These are phyloP conservation scores for Apiospora rasikravindrae DNA, from an alignment of 2,329 filamentous ascomycete species.

Conservation along the genomic window DNA sequence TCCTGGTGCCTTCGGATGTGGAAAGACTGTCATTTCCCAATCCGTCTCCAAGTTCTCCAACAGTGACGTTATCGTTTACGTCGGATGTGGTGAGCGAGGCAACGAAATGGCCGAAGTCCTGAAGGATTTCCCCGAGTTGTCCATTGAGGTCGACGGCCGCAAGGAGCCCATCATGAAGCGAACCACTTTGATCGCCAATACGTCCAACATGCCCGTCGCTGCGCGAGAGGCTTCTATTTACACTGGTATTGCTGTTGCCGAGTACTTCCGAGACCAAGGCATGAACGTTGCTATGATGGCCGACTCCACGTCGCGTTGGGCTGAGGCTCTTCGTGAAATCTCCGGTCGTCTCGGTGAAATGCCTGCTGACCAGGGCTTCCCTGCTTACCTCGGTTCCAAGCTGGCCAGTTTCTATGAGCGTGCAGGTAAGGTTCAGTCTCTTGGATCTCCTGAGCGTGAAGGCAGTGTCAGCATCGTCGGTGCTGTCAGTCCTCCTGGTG, in stretches of 20 bases:
- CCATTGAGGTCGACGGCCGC: slow-evolving; percentile 91
- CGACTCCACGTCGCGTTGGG: slow-evolving; percentile 97
- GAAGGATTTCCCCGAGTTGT: slow-evolving; percentile 99
- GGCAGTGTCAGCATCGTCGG: slow-evolving; percentile 98
- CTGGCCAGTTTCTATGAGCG: slow-evolving; percentile 99
- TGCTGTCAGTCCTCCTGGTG: slow-evolving; percentile 94
- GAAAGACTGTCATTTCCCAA: slow-evolving; percentile 99
- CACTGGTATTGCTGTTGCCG: slow-evolving; percentile 90
- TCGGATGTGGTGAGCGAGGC: slow-evolving; percentile 88
- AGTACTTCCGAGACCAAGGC: slow-evolving; percentile 97
- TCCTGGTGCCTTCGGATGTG: slow-evolving; percentile 96
- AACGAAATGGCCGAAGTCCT: slow-evolving; percentile 99
- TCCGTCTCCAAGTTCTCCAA: slow-evolving; percentile 99
- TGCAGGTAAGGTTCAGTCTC: slow-evolving; percentile 82
- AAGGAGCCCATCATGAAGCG: slow-evolving; percentile 99
- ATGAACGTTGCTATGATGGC: slow-evolving; percentile 99
- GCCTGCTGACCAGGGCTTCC: slow-evolving; percentile 99
- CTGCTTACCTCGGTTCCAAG: slow-evolving; percentile 94
- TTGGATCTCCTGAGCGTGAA: slow-evolving; percentile 86
- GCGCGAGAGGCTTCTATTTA: slow-evolving; percentile 99
- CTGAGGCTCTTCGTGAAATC: slow-evolving; percentile 96
- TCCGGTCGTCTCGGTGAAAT: slow-evolving; percentile 99
- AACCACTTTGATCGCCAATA: slow-evolving; percentile 97
- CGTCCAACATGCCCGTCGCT: slow-evolving; percentile 99
- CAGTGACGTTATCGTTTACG: slow-evolving; percentile 98